Conservation (phyloP, 2,329 filamentous ascomycete species). For the Paramyrothecium sp. region DNA sequence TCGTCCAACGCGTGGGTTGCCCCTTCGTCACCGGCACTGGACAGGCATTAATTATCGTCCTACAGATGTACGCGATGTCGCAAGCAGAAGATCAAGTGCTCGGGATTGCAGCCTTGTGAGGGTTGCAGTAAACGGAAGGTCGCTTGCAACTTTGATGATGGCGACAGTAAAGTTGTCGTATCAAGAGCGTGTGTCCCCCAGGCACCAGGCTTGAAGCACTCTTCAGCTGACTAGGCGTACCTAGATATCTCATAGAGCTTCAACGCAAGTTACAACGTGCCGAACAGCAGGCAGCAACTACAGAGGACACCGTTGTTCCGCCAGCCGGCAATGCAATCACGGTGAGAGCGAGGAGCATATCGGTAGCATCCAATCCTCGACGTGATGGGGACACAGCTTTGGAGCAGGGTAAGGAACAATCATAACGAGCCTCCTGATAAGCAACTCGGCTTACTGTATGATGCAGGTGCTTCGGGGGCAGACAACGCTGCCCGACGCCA, state of each 20-base stretch:
- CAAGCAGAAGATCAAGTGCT: conserved; percentile 32
- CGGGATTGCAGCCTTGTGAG: conserved; percentile 27
- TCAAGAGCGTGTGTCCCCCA: conserved; percentile 36
- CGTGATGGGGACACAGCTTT: too few relatives aligned
- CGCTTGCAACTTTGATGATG: conserved; percentile 33
- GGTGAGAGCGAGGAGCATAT: too few relatives aligned
- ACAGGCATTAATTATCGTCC: too few relatives aligned
- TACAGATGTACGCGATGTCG: conserved; percentile 25
- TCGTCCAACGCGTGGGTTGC: too few relatives aligned
- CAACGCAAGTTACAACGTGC: background rate
- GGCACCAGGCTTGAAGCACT: too few relatives aligned
- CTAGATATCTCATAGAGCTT: conserved; percentile 18
- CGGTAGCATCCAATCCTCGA: too few relatives aligned
- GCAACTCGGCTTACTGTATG: background rate
- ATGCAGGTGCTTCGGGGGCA: conserved; percentile 7
- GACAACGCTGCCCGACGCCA: conserved; percentile 14
- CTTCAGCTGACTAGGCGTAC: background rate
- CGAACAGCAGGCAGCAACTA: too few relatives aligned
- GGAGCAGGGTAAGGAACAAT: too few relatives aligned
- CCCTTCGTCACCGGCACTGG: too few relatives aligned
- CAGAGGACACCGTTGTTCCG: background rate
- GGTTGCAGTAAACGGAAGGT: conserved; percentile 30
- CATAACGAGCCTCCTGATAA: too few relatives aligned
- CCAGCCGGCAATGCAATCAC: too few relatives aligned
- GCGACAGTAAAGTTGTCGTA: conserved; percentile 47